Base-by-base conservation (phyloP, 2,329 filamentous ascomycete genomes). In the Harringtonia aguacate region DNA sequence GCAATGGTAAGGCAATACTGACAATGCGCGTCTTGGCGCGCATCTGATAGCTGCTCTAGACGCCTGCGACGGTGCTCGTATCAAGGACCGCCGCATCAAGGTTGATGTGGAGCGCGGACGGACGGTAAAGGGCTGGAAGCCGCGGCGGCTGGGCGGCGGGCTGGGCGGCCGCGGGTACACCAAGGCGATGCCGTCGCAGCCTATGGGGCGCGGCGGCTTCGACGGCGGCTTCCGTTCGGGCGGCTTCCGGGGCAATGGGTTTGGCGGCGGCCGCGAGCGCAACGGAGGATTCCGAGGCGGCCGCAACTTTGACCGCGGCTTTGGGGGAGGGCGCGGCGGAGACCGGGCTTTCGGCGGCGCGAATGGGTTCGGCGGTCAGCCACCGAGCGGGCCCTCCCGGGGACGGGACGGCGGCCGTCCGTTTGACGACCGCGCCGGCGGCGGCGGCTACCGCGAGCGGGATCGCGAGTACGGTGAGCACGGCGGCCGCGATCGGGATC, bases 91-190 rank as follows among this genome's bases (percentile, higher is more conserved):
- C 58, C 81, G 84, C 56, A 86, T 97, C 57, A 79, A 95, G 59
- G 88, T 97, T 57, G 92, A 98, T 60, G 90, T 97, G 48, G 92
- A 98, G 67, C 82, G 92, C 58, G 92, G 92, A 53, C 84, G 92
- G 54, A 97, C 92, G 28, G 87, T 95, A 34, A 85, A 86, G 58
- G 87, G 84, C 39, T 98, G 92, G 92, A 84, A 86, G 58, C 92
- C 92, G 49, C 82, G 86, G 53, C 83, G 92, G 51, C 83, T 94
- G 42, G 92, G 90, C 46, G 92, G 92, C 52, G 92, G 92, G 38
- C 77, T 95, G 3, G 92, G 92, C 50, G 90, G 90, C 37, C 81
- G 92, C 56, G 85, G 86, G 51, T 97, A 97, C 64, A 97, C 90
- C 46, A 94, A 90, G 64, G 78, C 81, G 15, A 72, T 79, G 51